These are phyloP conservation scores for Nitzschia inconspicua DNA, from an alignment of 108 stramenopile species.

Conservation along the genomic window DNA sequence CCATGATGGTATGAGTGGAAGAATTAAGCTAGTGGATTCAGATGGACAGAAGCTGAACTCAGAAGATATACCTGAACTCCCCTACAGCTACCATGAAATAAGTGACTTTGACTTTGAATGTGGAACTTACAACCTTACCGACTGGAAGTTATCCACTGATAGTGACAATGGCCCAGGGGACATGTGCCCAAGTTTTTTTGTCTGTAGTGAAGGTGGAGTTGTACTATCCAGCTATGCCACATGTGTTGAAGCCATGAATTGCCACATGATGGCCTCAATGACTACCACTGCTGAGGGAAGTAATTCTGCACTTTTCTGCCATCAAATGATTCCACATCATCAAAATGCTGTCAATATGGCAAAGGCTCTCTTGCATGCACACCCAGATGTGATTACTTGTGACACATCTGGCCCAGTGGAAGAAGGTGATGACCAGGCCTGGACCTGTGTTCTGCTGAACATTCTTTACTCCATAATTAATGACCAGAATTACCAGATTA, in stretches of 20 bases:
- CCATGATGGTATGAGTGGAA: constrained; percentile 21
- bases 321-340: constrained; percentile 94
- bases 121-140: constrained; percentile 55
- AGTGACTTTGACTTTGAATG: constrained; percentile 56
- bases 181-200: constrained; percentile 1
- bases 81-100: constrained; percentile 49
- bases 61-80: constrained; percentile 33
- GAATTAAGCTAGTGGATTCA: constrained; percentile 68
- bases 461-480: constrained; percentile 67
- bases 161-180: not conserved
- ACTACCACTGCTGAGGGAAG: constrained; percentile 33
- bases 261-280: constrained; percentile 68
- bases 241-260: constrained; percentile 80
- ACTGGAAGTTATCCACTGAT: not conserved
- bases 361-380: constrained; percentile 53
- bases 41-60: constrained; percentile 29
- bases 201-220: constrained; percentile 4
- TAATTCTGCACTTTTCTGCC: constrained; percentile 53
- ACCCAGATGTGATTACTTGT: constrained; percentile 36
- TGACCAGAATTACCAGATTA: constrained; percentile 78
- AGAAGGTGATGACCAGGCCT: not conserved
- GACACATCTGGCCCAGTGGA: constrained; percentile 37
- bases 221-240: constrained; percentile 20
- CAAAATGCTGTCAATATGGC: constrained; percentile 94
- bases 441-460: constrained; percentile 40